These are phyloP conservation scores for Caloboletus inedulis DNA, from an alignment of 1,284 basidiomycete species.

Conservation along the genomic window DNA sequence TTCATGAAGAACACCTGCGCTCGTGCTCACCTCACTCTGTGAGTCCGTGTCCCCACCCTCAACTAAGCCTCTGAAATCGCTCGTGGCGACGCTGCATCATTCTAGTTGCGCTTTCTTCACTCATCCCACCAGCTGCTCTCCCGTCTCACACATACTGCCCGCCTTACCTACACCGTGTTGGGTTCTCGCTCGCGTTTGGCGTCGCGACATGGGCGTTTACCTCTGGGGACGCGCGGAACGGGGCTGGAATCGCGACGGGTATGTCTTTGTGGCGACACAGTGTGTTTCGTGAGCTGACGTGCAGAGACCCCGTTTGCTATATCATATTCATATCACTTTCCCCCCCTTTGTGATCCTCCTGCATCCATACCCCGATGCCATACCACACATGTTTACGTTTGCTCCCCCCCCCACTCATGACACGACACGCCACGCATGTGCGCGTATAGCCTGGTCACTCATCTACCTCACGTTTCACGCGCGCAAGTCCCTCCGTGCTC, in stretches of 20 bases:
- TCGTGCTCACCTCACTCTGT: constrained; percentile 33
- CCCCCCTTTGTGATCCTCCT: neutral
- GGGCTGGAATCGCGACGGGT: constrained; percentile 46
- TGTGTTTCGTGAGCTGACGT: neutral
- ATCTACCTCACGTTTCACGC: constrained; percentile 44
- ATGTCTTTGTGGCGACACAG: neutral
- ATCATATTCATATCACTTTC: neutral
- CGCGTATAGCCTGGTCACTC: constrained; percentile 42
- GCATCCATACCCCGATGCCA: neutral
- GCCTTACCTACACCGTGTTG: constrained; percentile 41
- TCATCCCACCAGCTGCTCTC: constrained; percentile 36
- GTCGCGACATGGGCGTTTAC: constrained; percentile 44
- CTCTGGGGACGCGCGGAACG: constrained; percentile 42
- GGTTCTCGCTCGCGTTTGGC: constrained; percentile 45
- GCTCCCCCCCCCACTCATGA: neutral
- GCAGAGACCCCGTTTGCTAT: neutral
- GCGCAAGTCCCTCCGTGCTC: constrained; percentile 33
- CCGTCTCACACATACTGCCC: constrained; percentile 32
- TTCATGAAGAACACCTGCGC: constrained; percentile 22
- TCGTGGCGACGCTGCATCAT: neutral
- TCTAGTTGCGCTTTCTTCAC: constrained; percentile 38
- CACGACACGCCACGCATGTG: neutral
- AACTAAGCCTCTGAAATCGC: neutral
- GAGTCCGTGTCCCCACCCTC: constrained; percentile 1
- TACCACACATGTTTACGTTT: neutral